Evolutionary conservation across 2,329 filamentous ascomycete genomes (phyloP), one percentile per base, ranked within the genome.

Genomic region (Bipolaris sorokiniana): DNA sequence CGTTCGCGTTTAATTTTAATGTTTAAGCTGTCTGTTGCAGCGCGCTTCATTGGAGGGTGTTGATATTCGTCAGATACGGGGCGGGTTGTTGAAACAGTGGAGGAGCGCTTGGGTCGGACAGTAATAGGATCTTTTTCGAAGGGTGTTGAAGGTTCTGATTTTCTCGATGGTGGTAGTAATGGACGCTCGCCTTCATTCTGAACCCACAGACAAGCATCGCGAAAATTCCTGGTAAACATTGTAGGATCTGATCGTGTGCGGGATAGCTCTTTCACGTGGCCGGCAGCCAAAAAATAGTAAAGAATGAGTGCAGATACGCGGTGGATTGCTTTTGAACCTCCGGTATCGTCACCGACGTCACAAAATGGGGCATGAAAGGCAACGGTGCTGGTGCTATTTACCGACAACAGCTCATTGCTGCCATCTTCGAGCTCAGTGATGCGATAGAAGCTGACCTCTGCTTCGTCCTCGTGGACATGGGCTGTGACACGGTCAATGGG

Each of bases 21-120:
- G 15, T 54, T 59, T 3, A 56, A 34, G 34, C 56, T 60, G 11
- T 68, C 65, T 4, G 65, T 68, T 38, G 64, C 62, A 33, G 65
- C 62, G 20, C 65, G 65, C 47, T 62, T 64, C 2, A 68, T 56
- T 13, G 56, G 50, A 13, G 60, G 60, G 11, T 62, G 44, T 1
- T 55, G 54, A 6, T 55, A 31, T 0, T 57, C 49, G 34, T 63
- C 62, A 13, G 54, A 15, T n/a, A 34, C 46, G 37, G 47, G 51
- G 9, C 56, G 53, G 10, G 59, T 52, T 5, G 49, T 54, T 34
- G 48, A 91, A 85, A 28, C 84, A 78, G 7, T 86, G 86, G 41
- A 92, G 78, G 15, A 88, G 86, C 18, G 80, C 79, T 71, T 87
- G 88, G 22, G 89, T 88, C 59, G 86, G 81, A 66, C 65, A n/a